A percentile compares a stretch with the other conserved stretches of the same genome.
Conservation (phyloP, 225 moss, liverwort and hornwort genomes). For the Bryum argenteum region DNA sequence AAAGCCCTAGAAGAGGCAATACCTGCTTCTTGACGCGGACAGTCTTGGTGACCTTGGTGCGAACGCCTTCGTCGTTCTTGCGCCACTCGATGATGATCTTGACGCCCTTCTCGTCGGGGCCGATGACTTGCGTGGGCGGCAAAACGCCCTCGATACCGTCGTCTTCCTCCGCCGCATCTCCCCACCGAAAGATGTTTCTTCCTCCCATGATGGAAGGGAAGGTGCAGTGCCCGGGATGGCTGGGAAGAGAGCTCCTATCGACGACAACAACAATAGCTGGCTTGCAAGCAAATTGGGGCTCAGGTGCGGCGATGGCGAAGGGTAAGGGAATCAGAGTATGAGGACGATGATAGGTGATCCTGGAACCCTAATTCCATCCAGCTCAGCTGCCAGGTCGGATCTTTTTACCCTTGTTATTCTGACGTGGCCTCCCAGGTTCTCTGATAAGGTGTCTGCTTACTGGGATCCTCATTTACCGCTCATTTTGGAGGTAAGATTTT, state of each 20-base stretch:
- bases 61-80: slow-evolving; percentile 64
- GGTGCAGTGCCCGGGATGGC: not conserved
- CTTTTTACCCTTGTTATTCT: not conserved
- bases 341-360: not conserved
- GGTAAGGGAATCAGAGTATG: not conserved
- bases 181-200: slow-evolving; percentile 55
- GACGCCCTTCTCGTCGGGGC: slow-evolving; percentile 47
- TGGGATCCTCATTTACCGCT: no score
- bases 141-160: slow-evolving; percentile 60
- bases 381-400: not conserved
- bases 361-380: not conserved
- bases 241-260: not conserved
- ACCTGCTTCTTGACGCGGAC: slow-evolving; percentile 68
- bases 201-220: slow-evolving; percentile 43
- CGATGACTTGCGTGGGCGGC: slow-evolving; percentile 64
- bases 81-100: slow-evolving; percentile 58
- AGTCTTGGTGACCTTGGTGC: slow-evolving; percentile 61
- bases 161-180: slow-evolving; percentile 70
- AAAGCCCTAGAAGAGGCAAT: slow-evolving; percentile 12
- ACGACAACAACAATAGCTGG: not conserved
- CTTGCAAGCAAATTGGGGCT: not conserved
- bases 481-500: no score
- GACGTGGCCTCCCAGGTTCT: not conserved
- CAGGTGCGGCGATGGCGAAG: slow-evolving; percentile 1
- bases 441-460: no score